Base-by-base conservation (phyloP, 2,329 filamentous ascomycete genomes). In the Apiospora saccharicola region DNA sequence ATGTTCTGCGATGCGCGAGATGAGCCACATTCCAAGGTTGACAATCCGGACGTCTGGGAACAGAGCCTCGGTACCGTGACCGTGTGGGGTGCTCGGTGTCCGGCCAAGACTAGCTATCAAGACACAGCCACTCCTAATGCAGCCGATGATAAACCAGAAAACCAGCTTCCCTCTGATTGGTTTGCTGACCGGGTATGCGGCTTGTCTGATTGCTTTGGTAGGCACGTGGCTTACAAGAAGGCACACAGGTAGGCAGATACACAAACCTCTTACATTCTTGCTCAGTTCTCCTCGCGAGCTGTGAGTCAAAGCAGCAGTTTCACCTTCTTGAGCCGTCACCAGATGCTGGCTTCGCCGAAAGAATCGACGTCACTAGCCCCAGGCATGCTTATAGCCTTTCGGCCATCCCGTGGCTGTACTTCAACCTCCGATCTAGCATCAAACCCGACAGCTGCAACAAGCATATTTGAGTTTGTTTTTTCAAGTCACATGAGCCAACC, bases 121-220 rank as follows among this genome's bases (percentile, higher is more conserved):
- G 57, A 22, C 57, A 41, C 34, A 64, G 57, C 57, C 57, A 64
- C 57, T 37, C 57, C 57, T 64, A 41, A 61, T 22, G 30, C 53
- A 7, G 30, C 26, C 30, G 53, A 61, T 61, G 53, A 61, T 19
- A 37, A 16, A 61, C 30, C 53, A 22, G 4, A 4, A 61, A 12
- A 22, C 19, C 53, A 61, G 53, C 30, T 12, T 37, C 57, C 34
- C 34, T 24, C 57, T 64, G 4, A 24, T 41, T 64, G 57, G 34
- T 41, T 64, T 34, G 14, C 5, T n/a, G 13, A 1, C 22, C 57
- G 57, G 57, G 34, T 64, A 64, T 64, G 57, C 57, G 57, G 57
- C 57, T 64, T 41, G 57, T 41, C 34, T 64, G 34, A 12, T 64
- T 64, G 34, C 34, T 41, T 26, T 41, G 57, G 24, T 41, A 41